A percentile compares a stretch with the other conserved stretches of the same genome.
Conservation (phyloP, 257 asterid genomes). For the Solanum lycopersicoides region DNA sequence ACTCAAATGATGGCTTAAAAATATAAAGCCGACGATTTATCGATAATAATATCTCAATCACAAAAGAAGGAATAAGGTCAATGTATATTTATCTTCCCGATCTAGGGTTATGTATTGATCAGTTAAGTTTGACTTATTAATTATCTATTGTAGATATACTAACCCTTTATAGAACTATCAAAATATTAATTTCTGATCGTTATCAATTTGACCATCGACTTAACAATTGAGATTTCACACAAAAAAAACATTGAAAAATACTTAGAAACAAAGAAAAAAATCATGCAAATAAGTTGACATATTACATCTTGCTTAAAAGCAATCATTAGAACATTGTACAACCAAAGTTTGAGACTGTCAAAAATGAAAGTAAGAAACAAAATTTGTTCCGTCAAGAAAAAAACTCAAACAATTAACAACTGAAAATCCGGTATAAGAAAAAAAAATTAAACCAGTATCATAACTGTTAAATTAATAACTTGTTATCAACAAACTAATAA, state of each 20-base stretch:
- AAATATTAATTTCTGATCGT: too few relatives aligned
- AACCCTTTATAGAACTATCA: not conserved
- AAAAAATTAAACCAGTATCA: not conserved
- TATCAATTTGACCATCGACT: not conserved
- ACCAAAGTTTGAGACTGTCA: not conserved
- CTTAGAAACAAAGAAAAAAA: not conserved
- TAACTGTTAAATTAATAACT: too few relatives aligned
- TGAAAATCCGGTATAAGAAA: too few relatives aligned
- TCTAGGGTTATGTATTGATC: not conserved
- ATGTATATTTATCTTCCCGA: too few relatives aligned
- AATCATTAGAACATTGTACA: too few relatives aligned
- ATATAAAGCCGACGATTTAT: too few relatives aligned
- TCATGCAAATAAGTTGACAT: not conserved
- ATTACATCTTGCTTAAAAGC: not conserved
- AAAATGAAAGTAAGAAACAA: not conserved
- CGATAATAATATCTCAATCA: not conserved
- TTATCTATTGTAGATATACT: too few relatives aligned
- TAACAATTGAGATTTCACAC: not conserved
- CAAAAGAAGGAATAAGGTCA: not conserved
- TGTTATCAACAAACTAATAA: too few relatives aligned
- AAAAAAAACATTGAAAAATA: too few relatives aligned
- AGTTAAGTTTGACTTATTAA: too few relatives aligned
- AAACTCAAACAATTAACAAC: not conserved
- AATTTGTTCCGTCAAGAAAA: not conserved
- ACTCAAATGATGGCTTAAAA: not conserved